phyloP scores from a whole-genome alignment of 169 alveolate species.

The Ichthyophthirius multifiliis region DNA sequence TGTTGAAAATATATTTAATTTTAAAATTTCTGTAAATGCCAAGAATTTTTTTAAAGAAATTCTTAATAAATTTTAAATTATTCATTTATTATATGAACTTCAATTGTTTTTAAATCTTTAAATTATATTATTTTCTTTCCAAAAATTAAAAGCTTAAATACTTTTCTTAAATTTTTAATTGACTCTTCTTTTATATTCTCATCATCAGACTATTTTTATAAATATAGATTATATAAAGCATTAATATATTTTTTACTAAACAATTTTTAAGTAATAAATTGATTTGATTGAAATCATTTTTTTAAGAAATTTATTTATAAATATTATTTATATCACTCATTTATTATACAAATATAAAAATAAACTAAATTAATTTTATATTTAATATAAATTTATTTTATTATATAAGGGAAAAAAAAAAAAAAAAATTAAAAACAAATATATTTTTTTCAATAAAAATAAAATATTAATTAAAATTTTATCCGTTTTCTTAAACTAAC shows the following conservation, averaged over 20 bases:
- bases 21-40: not conserved
- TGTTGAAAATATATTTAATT: not conserved
- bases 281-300: not conserved
- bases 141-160: not conserved
- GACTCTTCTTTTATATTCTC: not conserved
- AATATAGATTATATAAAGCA: not conserved
- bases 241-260: not conserved
- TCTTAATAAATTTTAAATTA: not conserved
- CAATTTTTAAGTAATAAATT: not conserved
- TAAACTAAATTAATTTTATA: too few species aligned
- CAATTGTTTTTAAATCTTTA: not conserved
- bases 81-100: not conserved
- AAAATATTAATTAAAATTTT: too few species aligned
- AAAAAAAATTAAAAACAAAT: too few species aligned
- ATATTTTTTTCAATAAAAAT: too few species aligned
- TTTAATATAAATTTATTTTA: too few species aligned
- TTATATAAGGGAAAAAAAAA: too few species aligned
- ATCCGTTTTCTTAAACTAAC: too few species aligned
- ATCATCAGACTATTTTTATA: not conserved
- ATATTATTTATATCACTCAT: too few species aligned
- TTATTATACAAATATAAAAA: too few species aligned
- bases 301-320: not conserved
- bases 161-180: not conserved
- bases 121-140: conserved; percentile 1
- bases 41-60: not conserved